Evolutionary conservation across 192 early-diverging fungal genomes (phyloP).

Genomic region (Spizellomyces sp.): DNA sequence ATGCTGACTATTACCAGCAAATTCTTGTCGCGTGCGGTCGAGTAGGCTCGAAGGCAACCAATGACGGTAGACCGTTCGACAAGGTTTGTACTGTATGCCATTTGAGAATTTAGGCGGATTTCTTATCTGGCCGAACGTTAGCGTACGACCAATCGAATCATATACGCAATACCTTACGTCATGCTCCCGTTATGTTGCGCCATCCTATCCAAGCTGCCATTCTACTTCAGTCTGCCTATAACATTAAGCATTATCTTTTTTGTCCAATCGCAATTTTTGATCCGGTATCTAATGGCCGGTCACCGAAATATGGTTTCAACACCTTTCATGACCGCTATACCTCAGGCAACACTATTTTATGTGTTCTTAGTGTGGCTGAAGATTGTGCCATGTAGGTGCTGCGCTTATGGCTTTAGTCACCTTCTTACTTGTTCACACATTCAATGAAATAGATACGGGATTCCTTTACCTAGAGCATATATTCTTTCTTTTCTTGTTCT

Average conservation of each 20-base stretch:
- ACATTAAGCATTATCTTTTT: slow-evolving; percentile 50
- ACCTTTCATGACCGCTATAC: slow-evolving; percentile 83
- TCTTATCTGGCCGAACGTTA: slow-evolving; percentile 18
- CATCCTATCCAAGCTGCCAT: slow-evolving; percentile 64
- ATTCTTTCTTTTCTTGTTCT: slow-evolving; percentile 65
- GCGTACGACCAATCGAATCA: slow-evolving; percentile 65
- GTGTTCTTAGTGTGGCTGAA: slow-evolving; percentile 66
- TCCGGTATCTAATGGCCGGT: slow-evolving; percentile 59
- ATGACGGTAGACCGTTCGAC: slow-evolving; percentile 15
- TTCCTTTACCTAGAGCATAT: slow-evolving; percentile 65
- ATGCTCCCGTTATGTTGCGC: slow-evolving; percentile 60
- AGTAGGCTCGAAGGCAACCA: background rate
- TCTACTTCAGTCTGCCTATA: slow-evolving; percentile 77
- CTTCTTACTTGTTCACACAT: slow-evolving; percentile 6
- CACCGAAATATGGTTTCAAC: slow-evolving; percentile 60
- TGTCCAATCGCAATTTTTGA: slow-evolving; percentile 58
- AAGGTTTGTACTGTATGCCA: slow-evolving; percentile 9
- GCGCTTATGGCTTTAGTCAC: slow-evolving; percentile 14
- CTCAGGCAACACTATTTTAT: slow-evolving; percentile 83
- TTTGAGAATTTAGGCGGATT: background rate
- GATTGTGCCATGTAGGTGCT: slow-evolving; percentile 67
- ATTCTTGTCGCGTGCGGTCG: slow-evolving; percentile 25
- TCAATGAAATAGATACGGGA: slow-evolving; percentile 53
- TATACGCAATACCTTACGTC: slow-evolving; percentile 72
- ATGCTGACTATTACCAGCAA: slow-evolving; percentile 29